phyloP scores from a whole-genome alignment of 2,329 filamentous ascomycete genomes.

The Penicillium glabrum region DNA sequence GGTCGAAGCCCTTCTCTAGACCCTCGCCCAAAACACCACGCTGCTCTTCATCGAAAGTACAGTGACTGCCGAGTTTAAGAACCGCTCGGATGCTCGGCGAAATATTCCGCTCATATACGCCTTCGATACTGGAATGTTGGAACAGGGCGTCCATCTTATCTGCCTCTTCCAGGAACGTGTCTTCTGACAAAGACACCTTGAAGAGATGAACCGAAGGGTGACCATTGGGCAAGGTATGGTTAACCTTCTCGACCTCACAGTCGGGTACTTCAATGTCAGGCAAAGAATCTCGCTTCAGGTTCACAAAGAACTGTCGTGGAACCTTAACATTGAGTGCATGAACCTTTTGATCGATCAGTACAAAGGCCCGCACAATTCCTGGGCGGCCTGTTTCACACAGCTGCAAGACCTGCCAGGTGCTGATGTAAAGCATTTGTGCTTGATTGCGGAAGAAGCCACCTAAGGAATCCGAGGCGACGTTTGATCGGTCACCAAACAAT shows the following conservation, averaged over 20 bases:
- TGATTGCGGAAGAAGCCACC: constrained; percentile 84
- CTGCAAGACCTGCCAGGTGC: constrained; percentile 93
- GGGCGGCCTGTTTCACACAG: constrained; percentile 78
- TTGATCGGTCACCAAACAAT: constrained; percentile 82
- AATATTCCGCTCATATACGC: constrained; percentile 93
- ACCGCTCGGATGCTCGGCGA: constrained; percentile 84
- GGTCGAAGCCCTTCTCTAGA: constrained; percentile 88
- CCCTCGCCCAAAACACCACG: constrained; percentile 89
- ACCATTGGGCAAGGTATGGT: constrained; percentile 88
- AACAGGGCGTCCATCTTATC: constrained; percentile 81
- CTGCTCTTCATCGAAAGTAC: constrained; percentile 89
- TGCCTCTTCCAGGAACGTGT: constrained; percentile 79
- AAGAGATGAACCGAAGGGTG: constrained; percentile 93
- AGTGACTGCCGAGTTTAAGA: constrained; percentile 84
- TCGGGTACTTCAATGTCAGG: constrained; percentile 84
- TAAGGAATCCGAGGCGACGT: constrained; percentile 59
- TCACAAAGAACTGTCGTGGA: constrained; percentile 84
- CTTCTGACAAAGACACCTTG: constrained; percentile 86
- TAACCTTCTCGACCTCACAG: constrained; percentile 89
- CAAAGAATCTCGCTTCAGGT: constrained; percentile 81
- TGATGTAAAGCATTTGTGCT: constrained; percentile 84
- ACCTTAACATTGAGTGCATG: constrained; percentile 87
- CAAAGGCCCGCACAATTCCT: constrained; percentile 83
- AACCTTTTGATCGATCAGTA: constrained; percentile 90
- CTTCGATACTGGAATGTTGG: constrained; percentile 91